Base-by-base conservation (phyloP, 2,329 filamentous ascomycete genomes). In the Beauveria sp. region DNA sequence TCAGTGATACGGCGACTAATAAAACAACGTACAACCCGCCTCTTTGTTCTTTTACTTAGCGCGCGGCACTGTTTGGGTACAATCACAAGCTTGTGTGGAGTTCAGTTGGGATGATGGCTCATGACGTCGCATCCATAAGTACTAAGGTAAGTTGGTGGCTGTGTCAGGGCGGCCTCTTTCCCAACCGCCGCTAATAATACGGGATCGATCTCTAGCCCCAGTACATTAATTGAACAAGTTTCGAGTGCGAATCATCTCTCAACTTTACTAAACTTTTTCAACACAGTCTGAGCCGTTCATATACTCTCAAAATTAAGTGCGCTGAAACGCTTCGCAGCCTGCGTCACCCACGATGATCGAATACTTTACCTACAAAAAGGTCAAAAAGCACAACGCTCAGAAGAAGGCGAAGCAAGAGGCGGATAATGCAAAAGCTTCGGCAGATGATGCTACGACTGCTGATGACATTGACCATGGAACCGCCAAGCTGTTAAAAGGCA, bases 341-440 rank as follows among this genome's bases (percentile, higher is more conserved):
- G 55, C 34, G 55, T 34, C 55, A 42, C 52, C 53, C 69, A 76
- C 65, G 54, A 88, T 88, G 86, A 69, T 88, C 64, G 84, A 88
- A 72, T 87, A 84, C 72, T 82, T 88, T 66, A 75, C 78, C 42
- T 83, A 81, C 75, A 87, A 83, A 71, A 88, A 86, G 71, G 75
- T 80, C 69, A 87, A 86, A 75, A 85, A 87, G 73, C 74, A 82
- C 70, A 79, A 77, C 67, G 79, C 76, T 2, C 77, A 84, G 63
- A 82, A 84, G 63, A 73, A 73, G 18, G 72, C 71, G 31, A 68
- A 70, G 51, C 66, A 70, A 24, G 64, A 71, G 8, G 65, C 63
- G 10, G 66, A 67, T 14, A 67, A 67, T 14, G 67, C 65, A 31
- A 64, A 69, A 28, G 63, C 70, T 58, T 64, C 65, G 45, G 66